Evolutionary conservation across 768 basidiomycete genomes (phyloP).

Genomic region (Termitomyces eurrhizus): DNA sequence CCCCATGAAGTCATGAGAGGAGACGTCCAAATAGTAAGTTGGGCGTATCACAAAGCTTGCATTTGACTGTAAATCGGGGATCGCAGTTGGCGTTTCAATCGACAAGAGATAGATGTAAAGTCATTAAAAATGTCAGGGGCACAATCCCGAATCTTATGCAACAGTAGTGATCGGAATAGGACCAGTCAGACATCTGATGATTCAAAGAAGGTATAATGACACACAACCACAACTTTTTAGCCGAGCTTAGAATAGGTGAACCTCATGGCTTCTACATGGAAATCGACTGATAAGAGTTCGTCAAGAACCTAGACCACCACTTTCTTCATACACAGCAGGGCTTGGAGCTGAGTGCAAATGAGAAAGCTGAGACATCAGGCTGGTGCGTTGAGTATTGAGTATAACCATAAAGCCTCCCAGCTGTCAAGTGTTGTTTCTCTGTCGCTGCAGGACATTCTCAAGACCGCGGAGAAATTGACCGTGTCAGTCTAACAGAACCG

Average conservation of each 20-base stretch:
- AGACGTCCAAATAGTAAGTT: neutral
- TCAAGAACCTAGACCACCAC: neutral
- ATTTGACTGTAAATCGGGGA: neutral
- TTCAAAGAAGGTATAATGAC: neutral
- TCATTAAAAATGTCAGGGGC: neutral
- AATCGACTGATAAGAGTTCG: neutral
- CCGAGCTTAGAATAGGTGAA: neutral
- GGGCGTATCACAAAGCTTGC: neutral
- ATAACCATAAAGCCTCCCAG: neutral
- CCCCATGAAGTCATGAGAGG: slow-evolving; percentile 4
- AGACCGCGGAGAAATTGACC: neutral
- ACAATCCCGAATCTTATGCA: neutral
- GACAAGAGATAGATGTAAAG: neutral
- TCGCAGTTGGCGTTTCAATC: slow-evolving; percentile 6
- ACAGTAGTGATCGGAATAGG: neutral
- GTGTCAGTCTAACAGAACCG: neutral
- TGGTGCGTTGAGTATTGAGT: neutral
- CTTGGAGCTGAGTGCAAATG: neutral
- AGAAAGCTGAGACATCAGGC: neutral
- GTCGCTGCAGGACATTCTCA: neutral
- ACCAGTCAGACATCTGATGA: neutral
- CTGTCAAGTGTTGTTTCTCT: neutral
- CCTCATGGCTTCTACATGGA: slow-evolving; percentile 8
- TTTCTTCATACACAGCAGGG: neutral
- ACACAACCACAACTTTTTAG: neutral